Conservation (phyloP, 352 stramenopile species). For the Albugo laibachii region DNA sequence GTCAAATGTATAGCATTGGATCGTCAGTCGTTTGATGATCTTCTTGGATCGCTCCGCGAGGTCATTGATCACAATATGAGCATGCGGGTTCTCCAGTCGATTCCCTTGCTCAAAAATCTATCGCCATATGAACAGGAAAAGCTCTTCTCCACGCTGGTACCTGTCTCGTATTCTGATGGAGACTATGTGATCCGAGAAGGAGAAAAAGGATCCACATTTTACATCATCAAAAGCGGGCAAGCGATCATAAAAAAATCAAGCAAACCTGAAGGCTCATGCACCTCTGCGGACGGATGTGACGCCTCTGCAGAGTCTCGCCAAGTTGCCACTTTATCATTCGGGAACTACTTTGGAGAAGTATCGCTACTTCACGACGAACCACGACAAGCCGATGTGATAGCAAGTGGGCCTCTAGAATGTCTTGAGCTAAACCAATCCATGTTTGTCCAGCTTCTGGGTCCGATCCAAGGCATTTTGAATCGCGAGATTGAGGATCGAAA, state of each 20-base stretch:
- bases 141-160: slow-evolving; percentile 32
- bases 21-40: slow-evolving; percentile 84
- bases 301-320: slow-evolving; percentile 4
- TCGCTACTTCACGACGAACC: slow-evolving; percentile 12
- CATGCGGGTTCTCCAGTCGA: slow-evolving; percentile 51
- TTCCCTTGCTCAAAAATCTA: slow-evolving; percentile 51
- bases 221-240: slow-evolving; percentile 62
- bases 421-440: slow-evolving; percentile 71
- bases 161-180: slow-evolving; percentile 27
- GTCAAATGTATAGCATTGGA: slow-evolving; percentile 71
- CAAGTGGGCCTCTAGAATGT: slow-evolving; percentile 60
- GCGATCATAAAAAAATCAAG: slow-evolving; percentile 27
- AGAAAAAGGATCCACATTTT: slow-evolving; percentile 49
- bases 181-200: slow-evolving; percentile 41
- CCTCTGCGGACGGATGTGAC: slow-evolving; percentile 9
- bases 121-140: slow-evolving; percentile 32
- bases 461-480: slow-evolving; percentile 50
- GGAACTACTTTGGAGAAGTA: slow-evolving; percentile 22
- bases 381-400: slow-evolving; percentile 22
- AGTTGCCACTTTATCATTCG: slow-evolving; percentile 25
- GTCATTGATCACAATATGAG: slow-evolving; percentile 81
- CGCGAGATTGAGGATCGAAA: slow-evolving; percentile 36
- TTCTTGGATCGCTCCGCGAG: slow-evolving; percentile 81
- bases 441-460: slow-evolving; percentile 73
- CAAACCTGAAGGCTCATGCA: slow-evolving; percentile 12